Conservation (phyloP, 2,329 filamentous ascomycete species). For the Cladorrhinum sp. region DNA sequence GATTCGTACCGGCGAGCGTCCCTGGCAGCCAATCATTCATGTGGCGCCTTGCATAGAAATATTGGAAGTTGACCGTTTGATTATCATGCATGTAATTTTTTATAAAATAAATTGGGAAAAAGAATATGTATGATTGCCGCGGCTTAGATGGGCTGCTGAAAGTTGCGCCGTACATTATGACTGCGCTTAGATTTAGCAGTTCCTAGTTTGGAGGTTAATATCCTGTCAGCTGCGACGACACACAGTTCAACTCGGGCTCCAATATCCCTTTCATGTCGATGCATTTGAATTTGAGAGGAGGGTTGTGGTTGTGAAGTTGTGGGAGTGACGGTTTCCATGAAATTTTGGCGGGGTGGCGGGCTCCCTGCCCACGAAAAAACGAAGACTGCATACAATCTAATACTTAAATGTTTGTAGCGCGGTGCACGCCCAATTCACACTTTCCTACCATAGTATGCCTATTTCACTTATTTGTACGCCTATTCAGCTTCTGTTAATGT, state of each 20-base stretch:
- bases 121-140: background rate
- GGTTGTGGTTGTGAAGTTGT: background rate
- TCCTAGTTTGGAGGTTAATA: background rate
- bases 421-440: too few species aligned
- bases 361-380: too few species aligned
- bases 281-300: too few species aligned
- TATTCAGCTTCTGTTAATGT: too few species aligned
- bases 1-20: background rate
- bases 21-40: background rate
- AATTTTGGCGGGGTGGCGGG: background rate
- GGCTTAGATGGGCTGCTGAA: background rate
- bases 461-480: too few species aligned
- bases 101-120: background rate
- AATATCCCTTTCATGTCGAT: background rate
- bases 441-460: too few species aligned
- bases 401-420: too few species aligned
- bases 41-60: background rate
- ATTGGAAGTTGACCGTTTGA: background rate
- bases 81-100: background rate
- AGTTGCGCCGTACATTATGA: background rate
- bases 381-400: too few species aligned
- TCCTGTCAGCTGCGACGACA: background rate
- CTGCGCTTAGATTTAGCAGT: background rate
- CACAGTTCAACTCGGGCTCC: too few species aligned
- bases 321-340: too few species aligned